Evolutionary conservation across 768 basidiomycete genomes (phyloP).

Genomic region (Lentinus tigrinus): DNA sequence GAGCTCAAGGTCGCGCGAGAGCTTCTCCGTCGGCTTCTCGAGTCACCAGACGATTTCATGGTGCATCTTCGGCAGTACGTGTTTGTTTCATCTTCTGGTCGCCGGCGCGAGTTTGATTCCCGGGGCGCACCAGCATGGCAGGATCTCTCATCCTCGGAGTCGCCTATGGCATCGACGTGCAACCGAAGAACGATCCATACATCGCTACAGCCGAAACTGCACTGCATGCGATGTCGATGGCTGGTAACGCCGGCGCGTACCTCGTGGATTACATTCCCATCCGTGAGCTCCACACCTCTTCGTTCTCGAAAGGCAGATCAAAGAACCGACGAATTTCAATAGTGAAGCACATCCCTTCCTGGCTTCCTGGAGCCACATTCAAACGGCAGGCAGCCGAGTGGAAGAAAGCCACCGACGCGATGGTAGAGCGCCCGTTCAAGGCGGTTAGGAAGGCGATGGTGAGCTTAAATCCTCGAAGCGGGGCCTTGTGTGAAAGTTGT

Average conservation of each 20-base stretch:
- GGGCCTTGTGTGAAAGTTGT: neutral
- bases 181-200: conserved; percentile 42
- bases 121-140: conserved; percentile 36
- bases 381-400: conserved; percentile 22
- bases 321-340: neutral
- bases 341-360: conserved; percentile 24
- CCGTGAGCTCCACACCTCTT: conserved; percentile 19
- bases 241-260: conserved; percentile 41
- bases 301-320: neutral
- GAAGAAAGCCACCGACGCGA: conserved; percentile 15
- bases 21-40: conserved; percentile 32
- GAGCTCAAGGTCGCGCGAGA: conserved; percentile 31
- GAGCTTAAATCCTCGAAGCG: neutral
- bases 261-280: conserved; percentile 43
- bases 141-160: conserved; percentile 41
- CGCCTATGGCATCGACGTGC: conserved; percentile 46
- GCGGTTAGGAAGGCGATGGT: conserved; percentile 24
- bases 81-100: neutral
- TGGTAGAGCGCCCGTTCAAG: conserved; percentile 23
- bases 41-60: conserved; percentile 39
- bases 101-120: conserved; percentile 4
- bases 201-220: conserved; percentile 41
- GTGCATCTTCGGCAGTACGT: conserved; percentile 38
- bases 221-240: conserved; percentile 32
- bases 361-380: conserved; percentile 30